Evolutionary conservation across 768 basidiomycete species (phyloP).

Genomic region (Amanita muscaria): DNA sequence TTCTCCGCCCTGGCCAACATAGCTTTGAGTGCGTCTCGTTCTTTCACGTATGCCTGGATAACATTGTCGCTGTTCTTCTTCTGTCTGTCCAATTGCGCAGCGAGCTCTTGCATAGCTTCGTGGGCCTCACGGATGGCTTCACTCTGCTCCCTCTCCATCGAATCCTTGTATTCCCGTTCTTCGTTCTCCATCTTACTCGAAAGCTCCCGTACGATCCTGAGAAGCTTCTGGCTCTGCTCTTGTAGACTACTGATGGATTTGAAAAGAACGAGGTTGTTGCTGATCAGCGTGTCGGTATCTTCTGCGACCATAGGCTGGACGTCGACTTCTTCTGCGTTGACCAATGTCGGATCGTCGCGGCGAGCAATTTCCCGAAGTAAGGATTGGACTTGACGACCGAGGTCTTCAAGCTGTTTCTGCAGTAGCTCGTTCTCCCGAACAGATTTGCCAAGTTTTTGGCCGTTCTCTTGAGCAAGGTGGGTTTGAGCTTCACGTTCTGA

Average conservation of each 20-base stretch:
- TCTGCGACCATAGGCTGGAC: constrained; percentile 36
- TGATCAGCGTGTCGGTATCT: constrained; percentile 74
- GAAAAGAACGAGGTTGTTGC: constrained; percentile 84
- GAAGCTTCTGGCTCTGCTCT: constrained; percentile 82
- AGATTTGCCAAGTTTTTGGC: constrained; percentile 53
- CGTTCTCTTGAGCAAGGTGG: constrained; percentile 43
- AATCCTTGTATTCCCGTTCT: constrained; percentile 66
- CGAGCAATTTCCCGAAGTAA: constrained; percentile 75
- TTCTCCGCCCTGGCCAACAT: constrained; percentile 56
- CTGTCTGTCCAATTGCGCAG: constrained; percentile 69
- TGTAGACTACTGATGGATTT: constrained; percentile 73
- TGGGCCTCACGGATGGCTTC: constrained; percentile 85
- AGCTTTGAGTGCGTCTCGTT: constrained; percentile 75
- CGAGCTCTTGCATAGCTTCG: constrained; percentile 73
- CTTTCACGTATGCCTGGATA: constrained; percentile 77
- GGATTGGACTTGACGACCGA: constrained; percentile 75
- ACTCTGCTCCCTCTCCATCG: constrained; percentile 63
- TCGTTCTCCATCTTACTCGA: constrained; percentile 79
- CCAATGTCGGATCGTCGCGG: constrained; percentile 77
- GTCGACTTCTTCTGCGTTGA: constrained; percentile 47
- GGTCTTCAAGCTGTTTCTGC: constrained; percentile 70
- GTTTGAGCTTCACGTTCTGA: constrained; percentile 65
- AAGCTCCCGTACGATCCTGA: constrained; percentile 77
- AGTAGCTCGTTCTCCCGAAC: constrained; percentile 58
- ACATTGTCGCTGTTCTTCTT: constrained; percentile 61